Base-by-base conservation (phyloP, 805 yeast species). In the Tetrapisispora nanseiensis region DNA sequence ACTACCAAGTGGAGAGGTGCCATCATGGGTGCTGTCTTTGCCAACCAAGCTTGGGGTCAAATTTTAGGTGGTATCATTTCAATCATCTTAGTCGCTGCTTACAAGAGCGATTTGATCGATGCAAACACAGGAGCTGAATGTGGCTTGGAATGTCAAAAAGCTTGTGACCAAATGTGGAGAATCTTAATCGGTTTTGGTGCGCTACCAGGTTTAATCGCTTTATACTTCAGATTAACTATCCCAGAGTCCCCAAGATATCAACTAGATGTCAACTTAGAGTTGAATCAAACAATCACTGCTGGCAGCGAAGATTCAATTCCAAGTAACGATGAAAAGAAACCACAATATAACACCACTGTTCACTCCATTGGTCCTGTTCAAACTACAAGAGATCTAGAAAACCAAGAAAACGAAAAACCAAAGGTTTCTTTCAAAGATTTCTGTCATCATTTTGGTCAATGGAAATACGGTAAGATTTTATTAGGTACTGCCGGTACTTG, bases 1-100 rank as follows among this genome's bases (percentile, higher is more conserved):
- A 85, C 95, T 46, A 86, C 95, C 51, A 86, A 83, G 66, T 86
- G 95, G 95, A 84, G 96, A 80, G 96, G 96, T 75, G 95, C 95
- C 51, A 86, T 86, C 55, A 86, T 86, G 95, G 87, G 85, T 60
- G 95, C 95, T 24, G 95, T 86, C 43, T 89, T 89, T 66, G 90
- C 96, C 45, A 86, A 86, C 72, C 97, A 89, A 70, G 97, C 96
- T 67, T 78, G 92, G 80, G 97, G 97, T 65, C 96, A 89, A 71
- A 75, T 87, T 47, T 58, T 79, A 18, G 95, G 86, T 47, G 95
- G 90, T 76, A 71, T 86, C 51, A 84, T 86, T 55, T 84, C 95
- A 43, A 68, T 86, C 46, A 59, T 84, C 44, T 72, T 78, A 58
- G 82, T 85, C 51, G 83, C 81, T 43, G 95, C 78, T 55, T 87